These are phyloP conservation scores for Hypomyces perniciosus DNA, from an alignment of 2,329 filamentous ascomycete species.

Conservation along the genomic window DNA sequence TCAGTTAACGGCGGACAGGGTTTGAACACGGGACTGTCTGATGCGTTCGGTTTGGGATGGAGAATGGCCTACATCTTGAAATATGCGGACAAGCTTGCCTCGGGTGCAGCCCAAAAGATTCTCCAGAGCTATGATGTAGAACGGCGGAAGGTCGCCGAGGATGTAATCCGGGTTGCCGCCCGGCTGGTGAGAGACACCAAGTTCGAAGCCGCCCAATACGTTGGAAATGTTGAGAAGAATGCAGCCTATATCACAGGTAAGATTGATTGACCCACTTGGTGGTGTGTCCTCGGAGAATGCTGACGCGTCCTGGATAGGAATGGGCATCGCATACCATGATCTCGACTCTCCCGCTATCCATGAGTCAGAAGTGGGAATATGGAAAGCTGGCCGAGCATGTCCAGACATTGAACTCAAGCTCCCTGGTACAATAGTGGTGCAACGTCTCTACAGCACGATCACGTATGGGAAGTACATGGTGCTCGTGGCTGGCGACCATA, in stretches of 20 bases:
- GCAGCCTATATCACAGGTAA: conserved; percentile 43
- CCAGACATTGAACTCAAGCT: conserved; percentile 28
- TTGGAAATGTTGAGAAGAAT: conserved; percentile 41
- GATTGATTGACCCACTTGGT: neutral
- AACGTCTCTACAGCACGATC: conserved; percentile 26
- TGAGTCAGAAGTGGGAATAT: conserved; percentile 28
- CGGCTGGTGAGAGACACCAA: conserved; percentile 40
- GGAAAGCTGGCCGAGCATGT: conserved; percentile 33
- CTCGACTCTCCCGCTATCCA: conserved; percentile 29
- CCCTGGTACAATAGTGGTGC: conserved; percentile 6
- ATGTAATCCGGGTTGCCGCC: conserved; percentile 42
- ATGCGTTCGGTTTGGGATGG: conserved; percentile 51
- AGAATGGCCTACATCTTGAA: conserved; percentile 34
- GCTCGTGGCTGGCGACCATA: conserved; percentile 14
- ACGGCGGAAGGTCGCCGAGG: conserved; percentile 36
- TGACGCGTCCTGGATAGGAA: conserved; percentile 17
- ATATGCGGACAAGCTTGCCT: conserved; percentile 16
- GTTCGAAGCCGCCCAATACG: conserved; percentile 38
- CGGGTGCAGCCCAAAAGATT: conserved; percentile 21
- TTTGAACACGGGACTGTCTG: conserved; percentile 52
- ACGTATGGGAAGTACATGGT: conserved; percentile 29
- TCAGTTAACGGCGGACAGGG: conserved; percentile 52
- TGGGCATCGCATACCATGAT: conserved; percentile 37
- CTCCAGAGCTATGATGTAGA: conserved; percentile 40
- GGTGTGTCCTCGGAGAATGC: neutral